phyloP scores from a whole-genome alignment of 2,329 filamentous ascomycete genomes.

The Colletotrichum graminicola region DNA sequence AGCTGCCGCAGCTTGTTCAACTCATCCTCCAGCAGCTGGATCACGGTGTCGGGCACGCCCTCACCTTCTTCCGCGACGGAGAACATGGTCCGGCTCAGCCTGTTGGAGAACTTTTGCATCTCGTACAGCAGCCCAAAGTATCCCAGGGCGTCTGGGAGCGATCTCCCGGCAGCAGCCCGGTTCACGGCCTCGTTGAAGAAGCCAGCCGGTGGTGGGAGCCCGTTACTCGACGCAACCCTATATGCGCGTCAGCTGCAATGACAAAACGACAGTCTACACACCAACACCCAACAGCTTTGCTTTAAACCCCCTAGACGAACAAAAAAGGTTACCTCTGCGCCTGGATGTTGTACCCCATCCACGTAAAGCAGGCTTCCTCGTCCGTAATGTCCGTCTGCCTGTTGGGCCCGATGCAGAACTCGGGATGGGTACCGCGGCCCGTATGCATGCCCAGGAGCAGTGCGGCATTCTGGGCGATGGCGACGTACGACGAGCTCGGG shows the following conservation, averaged over 20 bases:
- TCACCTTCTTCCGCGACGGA: slow-evolving; percentile 61
- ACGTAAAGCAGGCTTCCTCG: slow-evolving; percentile 65
- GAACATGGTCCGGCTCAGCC: slow-evolving; percentile 61
- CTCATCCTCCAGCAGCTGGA: slow-evolving; percentile 65
- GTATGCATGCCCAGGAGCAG: slow-evolving; percentile 65
- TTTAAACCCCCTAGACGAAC: background rate
- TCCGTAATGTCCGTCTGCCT: slow-evolving; percentile 60
- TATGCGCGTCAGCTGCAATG: slow-evolving; percentile 40
- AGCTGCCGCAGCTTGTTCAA: slow-evolving; percentile 61
- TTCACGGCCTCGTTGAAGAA: slow-evolving; percentile 65
- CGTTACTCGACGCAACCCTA: slow-evolving; percentile 57
- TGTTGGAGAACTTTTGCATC: slow-evolving; percentile 64
- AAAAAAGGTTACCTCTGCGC: slow-evolving; percentile 57
- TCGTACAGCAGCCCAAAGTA: slow-evolving; percentile 62
- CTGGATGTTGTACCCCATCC: slow-evolving; percentile 66
- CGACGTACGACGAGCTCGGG: slow-evolving; percentile 61
- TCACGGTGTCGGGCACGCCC: slow-evolving; percentile 60
- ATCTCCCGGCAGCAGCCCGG: slow-evolving; percentile 54
- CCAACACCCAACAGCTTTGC: background rate
- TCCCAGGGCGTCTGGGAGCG: slow-evolving; percentile 56
- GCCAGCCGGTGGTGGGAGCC: slow-evolving; percentile 59
- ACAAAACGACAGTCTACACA: background rate
- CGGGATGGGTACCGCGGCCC: slow-evolving; percentile 62
- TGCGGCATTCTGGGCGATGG: slow-evolving; percentile 61
- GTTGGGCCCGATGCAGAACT: slow-evolving; percentile 58